Evolutionary conservation across 108 stramenopile species (phyloP).

Genomic region (Cylindrotheca closterium): DNA sequence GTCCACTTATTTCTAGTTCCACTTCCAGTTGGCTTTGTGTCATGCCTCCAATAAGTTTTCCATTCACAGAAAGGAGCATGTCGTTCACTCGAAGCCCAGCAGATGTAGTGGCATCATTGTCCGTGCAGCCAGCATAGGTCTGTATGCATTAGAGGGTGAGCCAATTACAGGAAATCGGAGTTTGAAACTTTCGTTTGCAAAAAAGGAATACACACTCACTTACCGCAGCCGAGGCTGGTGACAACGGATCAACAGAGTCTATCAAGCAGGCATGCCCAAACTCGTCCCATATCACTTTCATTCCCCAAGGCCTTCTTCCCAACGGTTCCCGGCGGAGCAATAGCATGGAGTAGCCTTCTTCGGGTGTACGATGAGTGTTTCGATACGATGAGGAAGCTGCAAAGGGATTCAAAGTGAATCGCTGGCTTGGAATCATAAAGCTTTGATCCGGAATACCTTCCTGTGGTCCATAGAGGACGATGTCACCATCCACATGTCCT

Average conservation of each 20-base stretch:
- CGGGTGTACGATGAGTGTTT: slow-evolving; percentile 56
- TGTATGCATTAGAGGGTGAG: neutral
- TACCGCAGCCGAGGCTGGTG: slow-evolving; percentile 72
- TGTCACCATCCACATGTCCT: slow-evolving; percentile 58
- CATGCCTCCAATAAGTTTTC: slow-evolving; percentile 68
- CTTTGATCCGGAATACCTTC: slow-evolving; percentile 25
- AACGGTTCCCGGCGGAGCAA: slow-evolving; percentile 52
- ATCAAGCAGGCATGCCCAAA: slow-evolving; percentile 85
- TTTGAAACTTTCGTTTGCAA: neutral
- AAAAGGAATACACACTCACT: slow-evolving; percentile 25
- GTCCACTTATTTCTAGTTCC: slow-evolving; percentile 52
- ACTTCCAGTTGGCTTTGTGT: slow-evolving; percentile 54
- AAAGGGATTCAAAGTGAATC: slow-evolving; percentile 59
- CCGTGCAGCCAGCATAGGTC: no score
- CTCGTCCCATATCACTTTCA: slow-evolving; percentile 55
- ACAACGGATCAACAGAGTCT: slow-evolving; percentile 48
- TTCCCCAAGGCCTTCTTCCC: slow-evolving; percentile 65
- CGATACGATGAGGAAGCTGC: slow-evolving; percentile 46
- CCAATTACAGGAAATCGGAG: neutral
- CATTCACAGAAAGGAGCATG: slow-evolving; percentile 73
- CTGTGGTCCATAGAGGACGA: slow-evolving; percentile 52
- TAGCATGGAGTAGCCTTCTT: slow-evolving; percentile 55
- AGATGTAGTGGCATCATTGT: neutral
- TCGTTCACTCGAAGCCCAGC: slow-evolving; percentile 51
- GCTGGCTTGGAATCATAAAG: slow-evolving; percentile 27